Percentiles rank a stretch among this genome's conserved stretches.
Evolutionary conservation across 345 rosid genomes (phyloP).

Genomic region (Aquilaria yunnanensis): DNA sequence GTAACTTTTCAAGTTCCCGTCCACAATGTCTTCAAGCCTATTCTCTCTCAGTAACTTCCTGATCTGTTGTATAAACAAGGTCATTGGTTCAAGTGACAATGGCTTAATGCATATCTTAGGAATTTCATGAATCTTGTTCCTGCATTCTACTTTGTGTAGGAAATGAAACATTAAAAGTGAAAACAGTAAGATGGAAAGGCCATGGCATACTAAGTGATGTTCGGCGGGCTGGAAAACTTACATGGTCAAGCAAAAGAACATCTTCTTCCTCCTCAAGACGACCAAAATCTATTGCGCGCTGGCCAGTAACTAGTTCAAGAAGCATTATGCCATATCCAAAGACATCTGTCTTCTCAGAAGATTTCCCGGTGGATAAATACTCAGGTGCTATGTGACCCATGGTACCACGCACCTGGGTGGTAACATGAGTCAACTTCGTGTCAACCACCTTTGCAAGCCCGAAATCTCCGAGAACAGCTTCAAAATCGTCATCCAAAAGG

Average conservation of each 20-base stretch:
- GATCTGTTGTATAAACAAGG: conserved; percentile 30
- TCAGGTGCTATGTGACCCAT: conserved; percentile 97
- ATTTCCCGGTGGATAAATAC: conserved; percentile 77
- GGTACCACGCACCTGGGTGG: conserved; percentile 90
- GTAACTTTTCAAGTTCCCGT: conserved; percentile 43
- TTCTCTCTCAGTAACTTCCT: conserved; percentile 68
- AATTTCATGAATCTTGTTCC: too few relatives aligned
- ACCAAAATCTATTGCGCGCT: conserved; percentile 78
- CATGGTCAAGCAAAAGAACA: conserved; percentile 86
- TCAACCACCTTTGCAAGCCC: conserved; percentile 77
- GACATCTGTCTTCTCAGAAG: conserved; percentile 85
- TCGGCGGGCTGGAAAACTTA: conserved; percentile 26
- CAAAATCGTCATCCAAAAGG: conserved; percentile 67
- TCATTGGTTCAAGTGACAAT: too few relatives aligned
- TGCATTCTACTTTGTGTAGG: too few relatives aligned
- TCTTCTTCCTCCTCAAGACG: conserved; percentile 92
- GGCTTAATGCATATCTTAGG: too few relatives aligned
- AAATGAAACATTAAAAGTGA: too few relatives aligned
- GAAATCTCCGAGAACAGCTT: conserved; percentile 85
- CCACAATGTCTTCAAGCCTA: conserved; percentile 71
- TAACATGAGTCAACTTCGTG: conserved; percentile 60
- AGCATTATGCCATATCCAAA: conserved; percentile 89
- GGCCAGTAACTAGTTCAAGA: conserved; percentile 88
- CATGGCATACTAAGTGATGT: too few relatives aligned
- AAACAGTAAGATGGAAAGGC: too few relatives aligned